Conservation (phyloP, 768 basidiomycete species). For the Tricholoma matsutake region DNA sequence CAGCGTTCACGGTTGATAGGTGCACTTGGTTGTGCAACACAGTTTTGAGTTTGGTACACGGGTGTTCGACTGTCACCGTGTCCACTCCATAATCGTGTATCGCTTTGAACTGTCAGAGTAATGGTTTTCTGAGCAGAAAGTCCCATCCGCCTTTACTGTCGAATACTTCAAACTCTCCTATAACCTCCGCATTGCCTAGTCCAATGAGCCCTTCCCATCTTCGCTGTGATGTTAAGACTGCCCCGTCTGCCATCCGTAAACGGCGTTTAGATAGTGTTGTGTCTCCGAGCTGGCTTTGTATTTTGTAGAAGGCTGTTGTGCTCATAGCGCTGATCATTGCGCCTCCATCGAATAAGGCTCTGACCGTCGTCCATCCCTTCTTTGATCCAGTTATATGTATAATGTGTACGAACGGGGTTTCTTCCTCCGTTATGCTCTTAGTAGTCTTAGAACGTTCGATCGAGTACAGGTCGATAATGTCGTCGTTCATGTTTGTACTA, state of each 20-base stretch:
- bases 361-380: slow-evolving; percentile 12
- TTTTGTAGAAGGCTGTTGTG: slow-evolving; percentile 9
- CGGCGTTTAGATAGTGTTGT: slow-evolving; percentile 11
- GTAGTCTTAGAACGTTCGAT: background rate
- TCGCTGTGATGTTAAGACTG: slow-evolving; percentile 13
- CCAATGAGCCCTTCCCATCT: slow-evolving; percentile 21
- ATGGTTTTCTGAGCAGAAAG: no score
- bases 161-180: background rate
- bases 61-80: no score
- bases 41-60: no score
- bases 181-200: slow-evolving; percentile 1
- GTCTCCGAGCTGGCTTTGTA: slow-evolving; percentile 7
- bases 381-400: slow-evolving; percentile 12
- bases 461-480: no score
- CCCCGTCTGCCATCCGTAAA: slow-evolving; percentile 17
- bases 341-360: slow-evolving; percentile 29
- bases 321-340: slow-evolving; percentile 29
- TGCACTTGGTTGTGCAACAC: no score
- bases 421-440: background rate
- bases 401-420: slow-evolving; percentile 21
- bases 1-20: background rate
- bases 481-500: no score
- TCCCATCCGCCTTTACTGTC: background rate
- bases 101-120: background rate
- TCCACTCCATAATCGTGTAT: slow-evolving; percentile 14